These are phyloP conservation scores for Gossypium arboreum DNA, from an alignment of 345 rosid species.

Conservation along the genomic window DNA sequence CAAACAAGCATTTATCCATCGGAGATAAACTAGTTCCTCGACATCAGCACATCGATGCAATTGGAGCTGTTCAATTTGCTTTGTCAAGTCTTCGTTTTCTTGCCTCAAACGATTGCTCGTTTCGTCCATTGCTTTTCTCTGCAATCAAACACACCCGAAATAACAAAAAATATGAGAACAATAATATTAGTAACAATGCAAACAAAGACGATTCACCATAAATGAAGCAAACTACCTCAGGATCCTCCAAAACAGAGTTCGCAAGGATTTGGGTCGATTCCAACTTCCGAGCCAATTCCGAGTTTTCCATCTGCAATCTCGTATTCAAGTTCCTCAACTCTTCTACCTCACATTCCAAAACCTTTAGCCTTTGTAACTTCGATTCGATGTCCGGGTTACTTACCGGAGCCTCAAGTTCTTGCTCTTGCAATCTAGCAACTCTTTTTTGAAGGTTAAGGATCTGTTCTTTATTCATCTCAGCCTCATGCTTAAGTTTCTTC, in stretches of 20 bases:
- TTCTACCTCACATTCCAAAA: slow-evolving; percentile 59
- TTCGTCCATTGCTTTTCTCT: slow-evolving; percentile 55
- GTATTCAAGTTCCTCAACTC: slow-evolving; percentile 56
- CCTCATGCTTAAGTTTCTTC: slow-evolving; percentile 61
- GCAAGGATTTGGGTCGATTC: slow-evolving; percentile 63
- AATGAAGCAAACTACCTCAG: slow-evolving; percentile 39
- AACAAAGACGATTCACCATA: not conserved
- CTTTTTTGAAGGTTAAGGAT: slow-evolving; percentile 56
- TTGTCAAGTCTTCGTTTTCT: slow-evolving; percentile 53
- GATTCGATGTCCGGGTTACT: slow-evolving; percentile 30
- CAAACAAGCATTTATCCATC: slow-evolving; percentile 92
- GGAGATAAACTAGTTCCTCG: slow-evolving; percentile 79
- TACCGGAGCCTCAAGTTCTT: slow-evolving; percentile 36
- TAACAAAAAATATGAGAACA: slow-evolving; percentile 6
- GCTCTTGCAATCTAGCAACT: slow-evolving; percentile 61
- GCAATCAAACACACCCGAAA: slow-evolving; percentile 17
- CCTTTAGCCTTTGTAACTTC: slow-evolving; percentile 52
- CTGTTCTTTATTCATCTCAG: slow-evolving; percentile 69
- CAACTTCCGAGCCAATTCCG: slow-evolving; percentile 48
- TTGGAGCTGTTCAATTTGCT: slow-evolving; percentile 62
- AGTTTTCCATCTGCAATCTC: slow-evolving; percentile 56
- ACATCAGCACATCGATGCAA: slow-evolving; percentile 63
- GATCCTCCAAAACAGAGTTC: slow-evolving; percentile 54
- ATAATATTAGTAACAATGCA: not conserved
- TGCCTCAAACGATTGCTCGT: slow-evolving; percentile 35